Percentiles rank a stretch among this genome's conserved stretches.
Conservation (phyloP, 257 asterid genomes). For the Gentiana straminea region DNA sequence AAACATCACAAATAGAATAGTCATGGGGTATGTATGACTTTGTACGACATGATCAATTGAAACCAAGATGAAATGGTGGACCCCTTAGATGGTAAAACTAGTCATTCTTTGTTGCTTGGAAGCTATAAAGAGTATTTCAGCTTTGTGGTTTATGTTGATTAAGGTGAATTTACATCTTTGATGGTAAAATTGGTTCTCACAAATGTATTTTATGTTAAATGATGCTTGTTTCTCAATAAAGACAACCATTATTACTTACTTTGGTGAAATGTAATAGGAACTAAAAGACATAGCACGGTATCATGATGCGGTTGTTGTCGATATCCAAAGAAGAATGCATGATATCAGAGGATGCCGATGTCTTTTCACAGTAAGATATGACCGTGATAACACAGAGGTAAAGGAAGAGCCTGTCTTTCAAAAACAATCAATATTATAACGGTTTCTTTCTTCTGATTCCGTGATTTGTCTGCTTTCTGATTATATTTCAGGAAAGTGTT, state of each 20-base stretch:
- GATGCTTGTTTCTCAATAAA: too few species aligned
- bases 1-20: too few species aligned
- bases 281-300: conserved; percentile 59
- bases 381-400: conserved; percentile 62
- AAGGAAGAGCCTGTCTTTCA: not conserved
- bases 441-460: not conserved
- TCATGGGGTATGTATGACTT: too few species aligned
- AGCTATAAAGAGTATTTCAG: too few species aligned
- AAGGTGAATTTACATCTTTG: too few species aligned
- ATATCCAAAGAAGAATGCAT: conserved; percentile 66
- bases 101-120: too few species aligned
- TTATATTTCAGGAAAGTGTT: conserved; percentile 55
- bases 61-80: too few species aligned
- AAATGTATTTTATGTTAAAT: too few species aligned
- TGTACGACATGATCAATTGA: too few species aligned
- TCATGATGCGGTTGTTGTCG: conserved; percentile 60
- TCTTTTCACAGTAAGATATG: conserved; percentile 57
- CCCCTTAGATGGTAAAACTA: too few species aligned
- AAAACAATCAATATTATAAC: not conserved
- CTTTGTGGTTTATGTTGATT: too few species aligned
- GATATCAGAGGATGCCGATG: conserved; percentile 98
- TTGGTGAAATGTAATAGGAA: conserved; percentile 38
- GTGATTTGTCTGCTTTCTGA: not conserved
- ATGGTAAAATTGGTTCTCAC: too few species aligned
- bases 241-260: not conserved